These are phyloP conservation scores for Acrocalymma vagum DNA, from an alignment of 2,329 filamentous ascomycete species.

Conservation along the genomic window DNA sequence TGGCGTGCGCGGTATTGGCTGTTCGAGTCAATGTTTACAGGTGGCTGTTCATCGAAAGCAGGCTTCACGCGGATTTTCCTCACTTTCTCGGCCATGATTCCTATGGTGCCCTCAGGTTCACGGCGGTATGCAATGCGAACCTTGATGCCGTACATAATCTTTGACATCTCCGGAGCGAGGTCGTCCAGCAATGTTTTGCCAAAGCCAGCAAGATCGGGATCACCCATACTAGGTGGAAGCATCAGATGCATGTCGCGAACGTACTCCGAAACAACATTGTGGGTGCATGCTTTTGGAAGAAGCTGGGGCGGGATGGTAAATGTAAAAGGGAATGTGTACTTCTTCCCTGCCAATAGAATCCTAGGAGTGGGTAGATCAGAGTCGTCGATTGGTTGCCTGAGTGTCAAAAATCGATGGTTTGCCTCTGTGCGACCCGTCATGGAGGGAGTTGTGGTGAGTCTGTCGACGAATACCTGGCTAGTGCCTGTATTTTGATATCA, in stretches of 20 bases:
- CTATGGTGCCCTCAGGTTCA: conserved; percentile 48
- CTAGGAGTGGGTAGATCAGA: conserved; percentile 63
- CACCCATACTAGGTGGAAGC: conserved; percentile 70
- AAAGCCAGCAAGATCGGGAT: conserved; percentile 61
- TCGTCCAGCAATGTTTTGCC: conserved; percentile 65
- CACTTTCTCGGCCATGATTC: conserved; percentile 58
- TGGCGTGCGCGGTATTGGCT: conserved; percentile 62
- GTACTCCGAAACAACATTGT: conserved; percentile 59
- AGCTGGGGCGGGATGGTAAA: conserved; percentile 70
- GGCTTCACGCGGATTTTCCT: conserved; percentile 69
- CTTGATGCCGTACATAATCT: conserved; percentile 65
- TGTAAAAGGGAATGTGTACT: conserved; percentile 68
- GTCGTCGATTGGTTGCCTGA: conserved; percentile 67
- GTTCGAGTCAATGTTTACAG: conserved; percentile 59
- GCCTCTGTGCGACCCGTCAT: conserved; percentile 64
- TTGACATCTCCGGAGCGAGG: conserved; percentile 69
- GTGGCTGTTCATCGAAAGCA: conserved; percentile 66
- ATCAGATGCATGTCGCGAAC: conserved; percentile 65
- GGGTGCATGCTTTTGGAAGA: conserved; percentile 67
- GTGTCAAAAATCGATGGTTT: conserved; percentile 67
- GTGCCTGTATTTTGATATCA: conserved; percentile 51
- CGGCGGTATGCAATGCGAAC: conserved; percentile 54
- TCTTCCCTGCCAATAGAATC: conserved; percentile 62
- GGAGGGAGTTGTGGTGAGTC: conserved; percentile 59
- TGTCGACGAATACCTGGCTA: conserved; percentile 63